Base-by-base conservation (phyloP, 140 eudicot genomes). In the Oenanthe javanica region DNA sequence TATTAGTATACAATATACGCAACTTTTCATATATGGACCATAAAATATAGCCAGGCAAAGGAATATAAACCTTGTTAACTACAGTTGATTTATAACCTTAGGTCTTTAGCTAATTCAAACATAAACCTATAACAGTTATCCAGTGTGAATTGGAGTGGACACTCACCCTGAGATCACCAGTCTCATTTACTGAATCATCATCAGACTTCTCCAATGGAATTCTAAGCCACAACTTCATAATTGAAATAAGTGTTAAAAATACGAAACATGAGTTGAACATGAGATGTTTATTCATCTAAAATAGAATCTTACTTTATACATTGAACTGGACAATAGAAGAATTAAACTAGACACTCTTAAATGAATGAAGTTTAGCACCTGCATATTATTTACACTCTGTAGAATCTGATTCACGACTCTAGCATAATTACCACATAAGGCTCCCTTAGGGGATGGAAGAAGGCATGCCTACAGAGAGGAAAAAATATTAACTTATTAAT, bases 401-500 rank as follows among this genome's bases (percentile, higher is more conserved):
- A 96, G 87, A 84, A 96, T 89, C 85, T 93, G 97, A 84, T 92
- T 96, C 71, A 96, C 93, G 84, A 97, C 93, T 83, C 93, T 91
- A n/a, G 99, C 99, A 84, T 96, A 96, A 84, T 96, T 96, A 78
- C 94, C 97, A 82, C 93, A 96, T 51, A 91, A 87, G 27, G 81
- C 52, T 16, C 99, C 95, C 86, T 89, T 96, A 1, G 99, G 99
- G 47, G 96, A 77, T 50, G 99, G 99, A 81, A 96, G 98, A 85
- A 96, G 91, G 82, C 99, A 96, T 6, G 99, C 98, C 99, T 96
- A 86, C 84, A 83, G 80, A 74, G 67, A 78, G 74, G n/a, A n/a
- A 42, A 36, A 74, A 77, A 36, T n/a, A 52, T 16, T 11, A 36
- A 71, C n/a, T 36, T 2, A 79, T 42, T 66, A 50, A 80, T 38